These are phyloP conservation scores for Phaeophleospora eucalypticola DNA, from an alignment of 2,329 filamentous ascomycete species.

Conservation along the genomic window DNA sequence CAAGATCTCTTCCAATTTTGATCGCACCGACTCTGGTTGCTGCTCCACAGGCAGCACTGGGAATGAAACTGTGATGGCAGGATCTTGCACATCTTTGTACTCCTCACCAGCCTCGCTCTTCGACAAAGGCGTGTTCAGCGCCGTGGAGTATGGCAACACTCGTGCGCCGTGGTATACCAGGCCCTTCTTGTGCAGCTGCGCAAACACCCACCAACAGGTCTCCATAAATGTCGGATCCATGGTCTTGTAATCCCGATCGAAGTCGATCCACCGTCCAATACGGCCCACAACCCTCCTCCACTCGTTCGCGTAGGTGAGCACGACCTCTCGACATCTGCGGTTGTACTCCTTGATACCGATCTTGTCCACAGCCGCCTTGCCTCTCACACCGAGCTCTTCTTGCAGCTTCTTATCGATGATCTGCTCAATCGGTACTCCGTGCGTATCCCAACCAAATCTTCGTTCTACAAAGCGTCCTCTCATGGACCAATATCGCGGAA, in stretches of 20 bases:
- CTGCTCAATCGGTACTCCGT: slow-evolving; percentile 91
- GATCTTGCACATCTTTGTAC: slow-evolving; percentile 89
- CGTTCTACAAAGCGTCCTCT: slow-evolving; percentile 89
- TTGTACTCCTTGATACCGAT: slow-evolving; percentile 89
- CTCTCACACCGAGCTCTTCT: slow-evolving; percentile 68
- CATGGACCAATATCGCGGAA: slow-evolving; percentile 96
- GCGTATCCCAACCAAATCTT: slow-evolving; percentile 92
- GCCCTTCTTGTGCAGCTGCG: slow-evolving; percentile 84
- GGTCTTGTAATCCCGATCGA: slow-evolving; percentile 97
- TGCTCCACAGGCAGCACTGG: slow-evolving; percentile 56
- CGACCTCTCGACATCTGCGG: slow-evolving; percentile 82
- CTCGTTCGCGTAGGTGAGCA: slow-evolving; percentile 83
- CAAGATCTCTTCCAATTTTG: slow-evolving; percentile 28
- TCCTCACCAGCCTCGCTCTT: slow-evolving; percentile 95
- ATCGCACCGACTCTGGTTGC: slow-evolving; percentile 28
- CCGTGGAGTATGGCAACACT: slow-evolving; percentile 94
- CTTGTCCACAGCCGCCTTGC: slow-evolving; percentile 79
- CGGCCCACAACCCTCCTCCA: slow-evolving; percentile 87
- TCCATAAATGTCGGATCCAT: slow-evolving; percentile 98
- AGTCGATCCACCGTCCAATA: slow-evolving; percentile 92
- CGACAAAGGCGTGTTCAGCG: slow-evolving; percentile 80
- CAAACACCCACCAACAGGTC: slow-evolving; percentile 94
- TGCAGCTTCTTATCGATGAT: slow-evolving; percentile 86
- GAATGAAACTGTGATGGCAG: slow-evolving; percentile 83
- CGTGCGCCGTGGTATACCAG: slow-evolving; percentile 84